Conservation (phyloP, 129 eudicot genomes). For the Pseudognaphalium luteoalbum region DNA sequence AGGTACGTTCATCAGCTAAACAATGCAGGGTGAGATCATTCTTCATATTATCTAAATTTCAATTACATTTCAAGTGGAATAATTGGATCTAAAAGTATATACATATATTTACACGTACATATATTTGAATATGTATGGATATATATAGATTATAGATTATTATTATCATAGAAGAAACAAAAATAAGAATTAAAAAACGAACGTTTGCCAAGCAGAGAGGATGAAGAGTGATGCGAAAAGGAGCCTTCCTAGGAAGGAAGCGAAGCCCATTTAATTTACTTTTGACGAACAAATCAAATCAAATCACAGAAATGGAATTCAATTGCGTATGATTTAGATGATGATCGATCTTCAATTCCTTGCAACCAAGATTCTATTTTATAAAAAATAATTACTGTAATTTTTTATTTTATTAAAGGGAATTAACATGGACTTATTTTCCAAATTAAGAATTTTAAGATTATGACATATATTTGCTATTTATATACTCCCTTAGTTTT, state of each 20-base stretch:
- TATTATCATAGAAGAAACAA: too few relatives aligned
- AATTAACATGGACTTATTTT: background rate
- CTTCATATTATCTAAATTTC: background rate
- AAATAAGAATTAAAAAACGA: background rate
- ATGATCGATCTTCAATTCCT: background rate
- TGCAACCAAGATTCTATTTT: background rate
- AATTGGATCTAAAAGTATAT: background rate
- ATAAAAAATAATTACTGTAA: background rate
- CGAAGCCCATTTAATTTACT: constrained; percentile 47
- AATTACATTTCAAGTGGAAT: too few relatives aligned
- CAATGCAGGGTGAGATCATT: background rate
- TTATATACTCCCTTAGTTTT: too few relatives aligned
- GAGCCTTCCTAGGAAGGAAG: constrained; percentile 54
- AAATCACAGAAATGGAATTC: background rate
- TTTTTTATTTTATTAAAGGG: too few relatives aligned
- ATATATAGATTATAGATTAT: too few relatives aligned
- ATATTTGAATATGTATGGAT: too few relatives aligned
- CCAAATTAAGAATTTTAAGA: too few relatives aligned
- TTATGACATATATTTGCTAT: too few relatives aligned
- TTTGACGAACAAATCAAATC: background rate
- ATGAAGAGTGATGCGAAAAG: constrained; percentile 65
- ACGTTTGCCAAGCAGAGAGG: constrained; percentile 68
- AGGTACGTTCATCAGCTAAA: constrained; percentile 34
- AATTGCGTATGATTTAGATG: background rate
- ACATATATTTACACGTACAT: too few relatives aligned